Base-by-base conservation (phyloP, 805 yeast genomes). In the Lachancea fermentati region DNA sequence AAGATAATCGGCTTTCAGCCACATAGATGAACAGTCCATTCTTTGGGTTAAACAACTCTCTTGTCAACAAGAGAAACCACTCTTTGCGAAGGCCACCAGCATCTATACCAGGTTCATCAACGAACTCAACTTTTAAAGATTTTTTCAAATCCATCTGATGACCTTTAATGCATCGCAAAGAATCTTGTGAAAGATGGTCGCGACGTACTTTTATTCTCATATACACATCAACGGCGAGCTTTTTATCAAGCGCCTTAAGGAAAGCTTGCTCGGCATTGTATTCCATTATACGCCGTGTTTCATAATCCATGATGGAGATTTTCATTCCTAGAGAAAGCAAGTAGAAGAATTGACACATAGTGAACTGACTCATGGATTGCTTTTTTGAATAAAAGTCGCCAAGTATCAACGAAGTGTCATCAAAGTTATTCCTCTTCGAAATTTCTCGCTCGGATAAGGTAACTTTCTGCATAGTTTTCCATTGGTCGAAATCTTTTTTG, bases 61-160 rank as follows among this genome's bases (percentile, higher is more conserved):
- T 75, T 1, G 85, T 79, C 30, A 93, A 65, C 30, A 89, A 62
- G 35, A 78, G 67, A 60, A 93, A 89, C 98, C 98, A 91, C 55
- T 91, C 98, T 55, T 88, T 89, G 52, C 82, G 78, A 43, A 91
- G 69, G 0, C 98, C 98, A 2, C 98, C 97, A 1, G 88, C 97
- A 65, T 91, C 98, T 16, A 91, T 75, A 0, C 97, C 98, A 0
- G 89, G 94, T 55, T 91, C 98, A 44, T 80, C 80, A 3, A 81
- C 65, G 58, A 93, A 91, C 51, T 85, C 89, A 6, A 93, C 81
- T 46, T 78, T 73, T 22, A 91, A 62, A 1, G 86, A 75, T 54
- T 89, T 88, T 51, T 82, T 78, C 43, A 88, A 67, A 52, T 85
- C 85, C 8, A 60, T 58, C 31, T 67, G 70, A 50, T 77, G 77